phyloP scores from a whole-genome alignment of 1,284 basidiomycete genomes.

The Athelia psychrophila region DNA sequence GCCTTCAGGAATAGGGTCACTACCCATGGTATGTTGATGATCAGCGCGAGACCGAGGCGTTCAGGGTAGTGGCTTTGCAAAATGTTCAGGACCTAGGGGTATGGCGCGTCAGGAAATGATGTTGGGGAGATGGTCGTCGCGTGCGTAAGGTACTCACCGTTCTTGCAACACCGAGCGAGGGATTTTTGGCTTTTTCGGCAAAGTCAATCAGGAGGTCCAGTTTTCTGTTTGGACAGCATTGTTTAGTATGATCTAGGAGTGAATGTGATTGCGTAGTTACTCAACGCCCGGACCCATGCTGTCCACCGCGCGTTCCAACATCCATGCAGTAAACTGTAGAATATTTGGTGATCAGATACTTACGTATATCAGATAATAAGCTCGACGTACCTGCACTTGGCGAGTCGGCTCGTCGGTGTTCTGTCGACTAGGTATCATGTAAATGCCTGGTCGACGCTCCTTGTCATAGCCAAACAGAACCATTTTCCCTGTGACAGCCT shows the following conservation, averaged over 20 bases:
- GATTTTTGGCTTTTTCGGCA: constrained; percentile 76
- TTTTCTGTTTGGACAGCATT: constrained; percentile 38
- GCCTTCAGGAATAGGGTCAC: constrained; percentile 82
- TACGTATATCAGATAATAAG: constrained; percentile 46
- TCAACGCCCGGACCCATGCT: constrained; percentile 76
- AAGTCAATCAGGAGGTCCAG: constrained; percentile 81
- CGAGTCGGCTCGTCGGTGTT: constrained; percentile 76
- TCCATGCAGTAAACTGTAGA: constrained; percentile 76
- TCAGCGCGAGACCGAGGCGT: constrained; percentile 82
- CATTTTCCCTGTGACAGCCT: constrained; percentile 74
- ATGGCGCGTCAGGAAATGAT: not conserved
- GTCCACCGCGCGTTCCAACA: constrained; percentile 69
- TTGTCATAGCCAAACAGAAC: constrained; percentile 77
- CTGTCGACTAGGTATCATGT: constrained; percentile 81
- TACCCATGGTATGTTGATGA: constrained; percentile 83
- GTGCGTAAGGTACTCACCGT: constrained; percentile 32
- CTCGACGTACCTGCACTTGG: constrained; percentile 32
- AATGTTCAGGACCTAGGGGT: constrained; percentile 57
- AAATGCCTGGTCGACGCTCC: constrained; percentile 64
- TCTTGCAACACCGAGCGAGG: constrained; percentile 62
- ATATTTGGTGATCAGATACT: constrained; percentile 70
- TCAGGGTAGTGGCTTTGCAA: constrained; percentile 91
- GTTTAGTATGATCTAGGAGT: constrained; percentile 1
- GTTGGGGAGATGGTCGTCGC: not conserved
- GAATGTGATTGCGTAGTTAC: constrained; percentile 35